Percentiles rank a stretch among this genome's conserved stretches.
These are phyloP conservation scores for Sclerospora graminicola DNA, from an alignment of 352 stramenopile genomes.

Conservation along the genomic window DNA sequence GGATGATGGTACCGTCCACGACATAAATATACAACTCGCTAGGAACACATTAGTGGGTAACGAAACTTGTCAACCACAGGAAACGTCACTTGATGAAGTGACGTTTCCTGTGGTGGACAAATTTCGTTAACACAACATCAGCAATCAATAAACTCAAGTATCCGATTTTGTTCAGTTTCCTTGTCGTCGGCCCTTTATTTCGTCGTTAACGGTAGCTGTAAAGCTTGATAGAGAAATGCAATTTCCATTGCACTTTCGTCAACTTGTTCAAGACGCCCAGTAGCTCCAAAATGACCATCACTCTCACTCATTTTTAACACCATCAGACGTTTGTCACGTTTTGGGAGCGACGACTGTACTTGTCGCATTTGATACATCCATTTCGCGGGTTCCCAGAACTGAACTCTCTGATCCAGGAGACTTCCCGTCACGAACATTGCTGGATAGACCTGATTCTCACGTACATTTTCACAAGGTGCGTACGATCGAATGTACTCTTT, in stretches of 20 bases:
- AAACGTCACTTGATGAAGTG: too few relatives aligned
- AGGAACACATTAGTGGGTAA: too few relatives aligned
- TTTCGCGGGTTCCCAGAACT: constrained; percentile 84
- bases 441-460: constrained; percentile 34
- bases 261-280: constrained; percentile 64
- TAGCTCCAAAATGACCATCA: constrained; percentile 73
- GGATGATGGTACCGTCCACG: too few relatives aligned
- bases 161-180: constrained; percentile 1
- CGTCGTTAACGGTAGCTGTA: constrained; percentile 36
- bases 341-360: constrained; percentile 24
- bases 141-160: too few relatives aligned
- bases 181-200: constrained; percentile 5
- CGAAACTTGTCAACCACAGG: too few relatives aligned
- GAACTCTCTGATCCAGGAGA: constrained; percentile 74
- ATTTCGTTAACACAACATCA: too few relatives aligned
- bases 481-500: constrained; percentile 76
- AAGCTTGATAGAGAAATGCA: constrained; percentile 69
- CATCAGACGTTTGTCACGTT: constrained; percentile 26
- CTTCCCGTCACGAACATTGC: constrained; percentile 79
- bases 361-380: constrained; percentile 70
- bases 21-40: too few relatives aligned
- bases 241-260: constrained; percentile 74
- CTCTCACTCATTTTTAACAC: constrained; percentile 70
- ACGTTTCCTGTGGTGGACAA: too few relatives aligned
- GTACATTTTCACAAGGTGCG: constrained; percentile 66